Conservation (phyloP, 257 asterid genomes). For the Solanum corneliomulleri region DNA sequence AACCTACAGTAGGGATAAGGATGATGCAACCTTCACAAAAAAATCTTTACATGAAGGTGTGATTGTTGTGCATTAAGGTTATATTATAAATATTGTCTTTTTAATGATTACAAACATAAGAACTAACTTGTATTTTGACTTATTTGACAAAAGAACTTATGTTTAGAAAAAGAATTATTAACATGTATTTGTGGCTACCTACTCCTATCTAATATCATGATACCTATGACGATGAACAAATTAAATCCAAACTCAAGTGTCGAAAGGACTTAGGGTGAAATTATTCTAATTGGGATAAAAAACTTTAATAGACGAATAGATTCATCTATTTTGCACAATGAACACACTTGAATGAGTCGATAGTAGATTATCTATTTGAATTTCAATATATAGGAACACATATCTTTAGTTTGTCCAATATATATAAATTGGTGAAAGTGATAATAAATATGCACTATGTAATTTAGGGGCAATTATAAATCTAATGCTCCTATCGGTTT, state of each 20-base stretch:
- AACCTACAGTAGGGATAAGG: neutral
- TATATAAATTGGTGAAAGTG: neutral
- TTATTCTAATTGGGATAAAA: neutral
- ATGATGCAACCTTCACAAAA: neutral
- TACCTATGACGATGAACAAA: neutral
- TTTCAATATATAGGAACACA: too few relatives aligned
- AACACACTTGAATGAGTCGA: neutral
- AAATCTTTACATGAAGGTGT: neutral
- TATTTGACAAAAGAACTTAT: neutral
- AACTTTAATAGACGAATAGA: neutral
- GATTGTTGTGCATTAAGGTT: neutral
- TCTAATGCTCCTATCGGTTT: neutral
- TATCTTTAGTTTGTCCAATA: neutral
- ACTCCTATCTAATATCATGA: neutral
- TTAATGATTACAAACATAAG: neutral
- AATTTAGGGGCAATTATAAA: neutral
- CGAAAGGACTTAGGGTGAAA: neutral
- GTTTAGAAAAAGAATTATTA: neutral
- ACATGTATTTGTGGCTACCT: neutral
- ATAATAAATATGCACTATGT: neutral
- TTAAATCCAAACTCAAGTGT: neutral
- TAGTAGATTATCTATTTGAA: too few relatives aligned
- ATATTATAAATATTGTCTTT: neutral
- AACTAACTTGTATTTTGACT: neutral
- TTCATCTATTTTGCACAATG: neutral